These are phyloP conservation scores for Ilyonectria robusta DNA, from an alignment of 2,329 filamentous ascomycete species.

Conservation along the genomic window DNA sequence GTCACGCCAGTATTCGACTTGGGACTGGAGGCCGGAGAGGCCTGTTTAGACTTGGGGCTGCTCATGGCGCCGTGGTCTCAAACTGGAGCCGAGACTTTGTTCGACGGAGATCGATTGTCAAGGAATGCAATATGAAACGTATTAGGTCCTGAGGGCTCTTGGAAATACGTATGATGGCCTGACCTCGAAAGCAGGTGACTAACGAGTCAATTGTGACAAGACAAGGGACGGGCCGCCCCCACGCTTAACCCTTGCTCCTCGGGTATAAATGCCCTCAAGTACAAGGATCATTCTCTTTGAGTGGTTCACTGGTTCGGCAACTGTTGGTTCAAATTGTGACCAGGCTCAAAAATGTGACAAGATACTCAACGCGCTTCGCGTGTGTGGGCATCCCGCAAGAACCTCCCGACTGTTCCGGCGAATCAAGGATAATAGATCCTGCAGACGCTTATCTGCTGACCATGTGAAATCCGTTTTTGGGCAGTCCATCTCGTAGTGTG, in stretches of 20 bases:
- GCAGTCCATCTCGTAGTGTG: background rate
- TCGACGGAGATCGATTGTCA: background rate
- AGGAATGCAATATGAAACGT: background rate
- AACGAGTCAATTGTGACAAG: background rate
- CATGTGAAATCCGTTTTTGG: background rate
- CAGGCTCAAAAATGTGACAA: background rate
- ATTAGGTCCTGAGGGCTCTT: too few relatives aligned
- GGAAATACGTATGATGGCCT: too few relatives aligned
- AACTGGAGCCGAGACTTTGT: background rate
- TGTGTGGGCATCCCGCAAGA: background rate
- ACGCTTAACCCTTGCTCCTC: background rate
- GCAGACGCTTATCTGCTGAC: background rate
- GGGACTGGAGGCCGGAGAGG: conserved; percentile 23
- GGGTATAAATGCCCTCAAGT: background rate
- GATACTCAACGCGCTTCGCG: background rate
- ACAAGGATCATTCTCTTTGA: background rate
- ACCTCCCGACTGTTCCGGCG: background rate
- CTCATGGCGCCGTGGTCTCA: conserved; percentile 13
- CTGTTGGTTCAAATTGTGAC: background rate
- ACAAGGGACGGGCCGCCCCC: background rate
- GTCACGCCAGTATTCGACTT: conserved; percentile 13
- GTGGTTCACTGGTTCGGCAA: background rate
- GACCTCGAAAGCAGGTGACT: too few relatives aligned
- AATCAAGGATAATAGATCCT: background rate
- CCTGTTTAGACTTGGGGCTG: conserved; percentile 20